Percentiles rank a stretch among this genome's conserved stretches.
Conservation (phyloP, 2,329 filamentous ascomycete genomes). For the Epichloe gansuensis region DNA sequence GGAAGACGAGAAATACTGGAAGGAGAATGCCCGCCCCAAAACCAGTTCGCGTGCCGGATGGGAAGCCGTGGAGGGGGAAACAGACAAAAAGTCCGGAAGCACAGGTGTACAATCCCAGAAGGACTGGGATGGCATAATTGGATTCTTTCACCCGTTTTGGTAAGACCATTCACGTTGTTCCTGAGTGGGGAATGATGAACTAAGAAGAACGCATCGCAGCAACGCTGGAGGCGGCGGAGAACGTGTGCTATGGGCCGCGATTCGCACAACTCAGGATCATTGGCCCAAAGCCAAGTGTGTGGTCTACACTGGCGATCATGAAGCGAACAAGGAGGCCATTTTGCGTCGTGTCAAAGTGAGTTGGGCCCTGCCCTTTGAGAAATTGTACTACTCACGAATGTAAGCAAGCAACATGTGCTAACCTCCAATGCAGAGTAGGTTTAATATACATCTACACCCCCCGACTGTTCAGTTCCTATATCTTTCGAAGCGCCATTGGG, state of each 20-base stretch:
- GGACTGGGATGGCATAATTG: slow-evolving; percentile 74
- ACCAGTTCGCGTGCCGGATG: slow-evolving; percentile 46
- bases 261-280: slow-evolving; percentile 75
- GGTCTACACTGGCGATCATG: slow-evolving; percentile 92
- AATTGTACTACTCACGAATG: too few relatives aligned
- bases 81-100: slow-evolving; percentile 28
- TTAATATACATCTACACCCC: slow-evolving; percentile 76
- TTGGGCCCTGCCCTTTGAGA: not conserved
- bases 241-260: slow-evolving; percentile 89
- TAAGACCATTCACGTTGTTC: slow-evolving; percentile 26
- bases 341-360: slow-evolving; percentile 60
- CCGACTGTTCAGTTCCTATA: slow-evolving; percentile 82
- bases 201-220: slow-evolving; percentile 29
- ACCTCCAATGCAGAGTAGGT: slow-evolving; percentile 48
- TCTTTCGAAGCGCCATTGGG: slow-evolving; percentile 73
- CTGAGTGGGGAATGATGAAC: not conserved
- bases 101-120: slow-evolving; percentile 27
- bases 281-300: slow-evolving; percentile 84
- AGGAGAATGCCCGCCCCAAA: slow-evolving; percentile 21
- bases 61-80: slow-evolving; percentile 56
- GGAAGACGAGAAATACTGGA: slow-evolving; percentile 26
- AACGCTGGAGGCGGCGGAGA: slow-evolving; percentile 95
- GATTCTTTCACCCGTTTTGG: slow-evolving; percentile 98
- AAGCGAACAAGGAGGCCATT: slow-evolving; percentile 68
- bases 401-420: too few relatives aligned